A percentile compares a stretch with the other conserved stretches of the same genome.
Conservation (phyloP, 768 basidiomycete genomes). For the Botryobasidium botryosum region DNA sequence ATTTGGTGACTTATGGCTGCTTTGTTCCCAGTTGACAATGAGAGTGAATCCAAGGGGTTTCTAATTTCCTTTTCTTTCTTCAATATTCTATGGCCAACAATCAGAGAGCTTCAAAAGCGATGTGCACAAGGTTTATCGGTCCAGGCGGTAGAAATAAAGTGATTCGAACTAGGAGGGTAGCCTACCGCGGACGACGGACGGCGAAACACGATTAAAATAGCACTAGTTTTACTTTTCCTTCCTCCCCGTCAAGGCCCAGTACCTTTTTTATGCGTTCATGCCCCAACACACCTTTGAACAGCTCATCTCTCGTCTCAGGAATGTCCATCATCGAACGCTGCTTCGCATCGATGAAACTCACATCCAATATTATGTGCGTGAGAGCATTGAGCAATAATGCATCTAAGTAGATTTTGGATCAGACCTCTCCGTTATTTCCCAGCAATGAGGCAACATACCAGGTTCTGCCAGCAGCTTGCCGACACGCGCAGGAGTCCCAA, state of each 20-base stretch:
- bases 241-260: too few species aligned
- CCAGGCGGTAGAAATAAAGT: background rate
- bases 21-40: slow-evolving; percentile 46
- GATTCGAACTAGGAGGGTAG: background rate
- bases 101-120: too few species aligned
- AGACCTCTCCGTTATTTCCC: background rate
- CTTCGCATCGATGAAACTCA: slow-evolving; percentile 58
- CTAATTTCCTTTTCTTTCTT: slow-evolving; percentile 23
- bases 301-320: slow-evolving; percentile 66
- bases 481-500: slow-evolving; percentile 82
- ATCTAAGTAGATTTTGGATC: slow-evolving; percentile 28
- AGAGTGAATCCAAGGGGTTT: slow-evolving; percentile 86
- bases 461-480: slow-evolving; percentile 47
- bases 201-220: slow-evolving; percentile 56
- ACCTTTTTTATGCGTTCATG: slow-evolving; percentile 19
- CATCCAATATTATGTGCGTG: slow-evolving; percentile 70
- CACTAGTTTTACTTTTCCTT: slow-evolving; percentile 62
- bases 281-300: slow-evolving; percentile 59
- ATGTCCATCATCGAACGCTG: slow-evolving; percentile 61
- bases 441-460: slow-evolving; percentile 15
- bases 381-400: slow-evolving; percentile 55
- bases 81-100: background rate
- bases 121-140: background rate
- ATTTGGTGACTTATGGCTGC: background rate
- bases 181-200: background rate